These are phyloP conservation scores for Plectranthus barbatus DNA, from an alignment of 257 asterid species.

Conservation along the genomic window DNA sequence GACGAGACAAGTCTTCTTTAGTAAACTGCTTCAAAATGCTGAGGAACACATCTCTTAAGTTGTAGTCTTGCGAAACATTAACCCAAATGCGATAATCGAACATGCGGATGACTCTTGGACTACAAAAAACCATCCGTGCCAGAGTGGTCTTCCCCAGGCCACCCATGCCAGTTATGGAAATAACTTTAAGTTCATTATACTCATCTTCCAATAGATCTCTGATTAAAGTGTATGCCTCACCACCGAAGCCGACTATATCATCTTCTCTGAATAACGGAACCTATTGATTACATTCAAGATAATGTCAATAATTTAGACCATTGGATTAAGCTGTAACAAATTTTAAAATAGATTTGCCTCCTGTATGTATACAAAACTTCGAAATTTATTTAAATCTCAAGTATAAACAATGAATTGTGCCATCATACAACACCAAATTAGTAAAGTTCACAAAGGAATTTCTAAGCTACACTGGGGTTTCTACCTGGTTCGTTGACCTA, in stretches of 20 bases:
- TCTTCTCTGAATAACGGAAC: slow-evolving; percentile 14
- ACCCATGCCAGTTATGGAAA: slow-evolving; percentile 28
- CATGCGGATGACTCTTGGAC: background rate
- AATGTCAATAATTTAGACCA: background rate
- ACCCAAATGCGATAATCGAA: slow-evolving; percentile 18
- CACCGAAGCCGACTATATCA: slow-evolving; percentile 21
- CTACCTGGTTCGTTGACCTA: too few relatives aligned
- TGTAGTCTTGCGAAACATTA: slow-evolving; percentile 25
- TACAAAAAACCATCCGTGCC: slow-evolving; percentile 16
- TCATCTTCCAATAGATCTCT: slow-evolving; percentile 11
- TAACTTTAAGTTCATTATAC: slow-evolving; percentile 10
- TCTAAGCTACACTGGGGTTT: too few relatives aligned
- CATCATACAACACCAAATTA: background rate
- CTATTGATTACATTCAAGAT: background rate
- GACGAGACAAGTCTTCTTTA: background rate
- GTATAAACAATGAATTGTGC: background rate
- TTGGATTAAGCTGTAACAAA: background rate
- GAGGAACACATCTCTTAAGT: slow-evolving; percentile 7
- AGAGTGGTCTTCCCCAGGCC: slow-evolving; percentile 29
- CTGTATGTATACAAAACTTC: background rate
- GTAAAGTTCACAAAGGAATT: background rate
- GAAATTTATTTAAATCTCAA: background rate
- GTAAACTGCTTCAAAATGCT: slow-evolving; percentile 17
- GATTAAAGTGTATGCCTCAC: slow-evolving; percentile 11
- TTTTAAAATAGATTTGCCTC: background rate